A percentile compares a stretch with the other conserved stretches of the same genome.
phyloP scores from a whole-genome alignment of 2,329 filamentous ascomycete species.

The Xylariaceae sp. region DNA sequence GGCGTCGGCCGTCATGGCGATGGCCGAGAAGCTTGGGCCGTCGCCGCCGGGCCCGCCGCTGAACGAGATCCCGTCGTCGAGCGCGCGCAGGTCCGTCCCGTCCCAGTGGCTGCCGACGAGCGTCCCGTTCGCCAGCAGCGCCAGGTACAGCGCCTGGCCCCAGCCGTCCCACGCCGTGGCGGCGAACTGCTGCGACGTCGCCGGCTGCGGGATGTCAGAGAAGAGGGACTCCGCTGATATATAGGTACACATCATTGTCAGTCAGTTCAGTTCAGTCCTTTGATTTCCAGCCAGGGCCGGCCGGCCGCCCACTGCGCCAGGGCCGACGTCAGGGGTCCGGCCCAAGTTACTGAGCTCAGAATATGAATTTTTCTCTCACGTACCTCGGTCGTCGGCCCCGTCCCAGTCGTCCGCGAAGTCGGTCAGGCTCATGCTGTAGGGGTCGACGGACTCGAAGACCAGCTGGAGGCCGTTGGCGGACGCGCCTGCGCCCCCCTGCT shows the following conservation, averaged over 20 bases:
- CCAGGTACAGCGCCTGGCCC: constrained; percentile 8
- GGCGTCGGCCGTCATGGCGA: constrained; percentile 18
- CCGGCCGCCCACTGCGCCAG: no score
- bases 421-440: constrained; percentile 10
- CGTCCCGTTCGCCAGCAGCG: constrained; percentile 10
- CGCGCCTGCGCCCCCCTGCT: no score
- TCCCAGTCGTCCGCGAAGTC: constrained; percentile 14
- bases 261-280: not conserved
- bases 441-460: constrained; percentile 7
- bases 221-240: not conserved
- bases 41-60: constrained; percentile 11
- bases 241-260: no score
- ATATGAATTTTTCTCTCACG: no score
- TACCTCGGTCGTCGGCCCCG: constrained; percentile 9
- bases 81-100: constrained; percentile 8
- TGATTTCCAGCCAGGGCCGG: no score
- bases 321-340: no score
- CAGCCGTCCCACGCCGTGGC: constrained; percentile 14
- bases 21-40: constrained; percentile 18
- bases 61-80: constrained; percentile 14
- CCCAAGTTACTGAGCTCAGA: no score
- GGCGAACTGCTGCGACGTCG: constrained; percentile 14
- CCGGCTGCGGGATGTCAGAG: constrained; percentile 5
- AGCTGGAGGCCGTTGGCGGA: constrained; percentile 12
- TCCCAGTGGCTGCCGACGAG: constrained; percentile 9